A percentile compares a stretch with the other conserved stretches of the same genome.
Evolutionary conservation across 352 stramenopile genomes (phyloP).

Genomic region (Phytopythium helicoides): DNA sequence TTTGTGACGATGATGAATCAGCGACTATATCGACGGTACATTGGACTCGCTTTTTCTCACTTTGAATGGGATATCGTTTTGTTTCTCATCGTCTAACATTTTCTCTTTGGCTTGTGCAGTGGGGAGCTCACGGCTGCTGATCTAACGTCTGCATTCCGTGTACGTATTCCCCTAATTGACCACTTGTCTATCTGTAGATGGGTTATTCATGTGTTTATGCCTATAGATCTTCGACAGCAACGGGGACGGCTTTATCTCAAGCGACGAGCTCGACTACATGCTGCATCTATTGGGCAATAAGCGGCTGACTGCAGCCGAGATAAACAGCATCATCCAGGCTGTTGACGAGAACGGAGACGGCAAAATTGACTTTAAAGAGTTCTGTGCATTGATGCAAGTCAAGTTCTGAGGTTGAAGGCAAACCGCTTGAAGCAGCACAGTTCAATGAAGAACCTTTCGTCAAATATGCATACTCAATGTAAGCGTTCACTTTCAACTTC

Average conservation of each 20-base stretch:
- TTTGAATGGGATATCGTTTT: neutral
- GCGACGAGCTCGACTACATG: conserved; percentile 58
- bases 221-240: conserved; percentile 67
- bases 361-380: conserved; percentile 88
- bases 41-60: too few species aligned
- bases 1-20: conserved; percentile 82
- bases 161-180: too few species aligned
- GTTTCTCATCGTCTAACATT: neutral
- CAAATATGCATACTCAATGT: too few species aligned
- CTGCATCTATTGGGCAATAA: conserved; percentile 58
- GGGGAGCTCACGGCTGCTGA: conserved; percentile 51
- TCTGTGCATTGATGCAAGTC: conserved; percentile 62
- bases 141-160: conserved; percentile 61
- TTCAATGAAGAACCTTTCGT: too few species aligned
- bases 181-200: too few species aligned
- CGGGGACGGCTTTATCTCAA: conserved; percentile 69
- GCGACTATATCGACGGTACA: conserved; percentile 55
- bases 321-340: conserved; percentile 55
- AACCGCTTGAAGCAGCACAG: too few species aligned
- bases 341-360: conserved; percentile 85
- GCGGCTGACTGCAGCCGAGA: conserved; percentile 38
- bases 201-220: conserved; percentile 9
- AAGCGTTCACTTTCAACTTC: too few species aligned
- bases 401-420: too few species aligned
- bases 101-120: conserved; percentile 13